Evolutionary conservation across 2,329 filamentous ascomycete genomes (phyloP).

Genomic region (Cadophora sp.): DNA sequence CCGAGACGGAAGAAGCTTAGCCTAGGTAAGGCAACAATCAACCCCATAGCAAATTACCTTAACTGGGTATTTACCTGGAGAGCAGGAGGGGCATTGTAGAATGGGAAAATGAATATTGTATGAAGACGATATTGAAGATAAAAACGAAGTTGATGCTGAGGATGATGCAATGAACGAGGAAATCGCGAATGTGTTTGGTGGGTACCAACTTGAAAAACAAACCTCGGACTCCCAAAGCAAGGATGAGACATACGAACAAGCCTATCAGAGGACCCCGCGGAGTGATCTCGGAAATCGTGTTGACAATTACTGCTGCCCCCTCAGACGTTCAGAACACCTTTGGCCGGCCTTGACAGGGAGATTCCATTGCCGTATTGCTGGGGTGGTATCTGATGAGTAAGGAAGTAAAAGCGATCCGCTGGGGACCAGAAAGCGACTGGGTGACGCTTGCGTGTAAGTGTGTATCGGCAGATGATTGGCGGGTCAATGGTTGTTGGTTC

Average conservation of each 20-base stretch:
- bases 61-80: background rate
- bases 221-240: background rate
- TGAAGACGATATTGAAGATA: too few relatives aligned
- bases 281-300: background rate
- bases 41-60: background rate
- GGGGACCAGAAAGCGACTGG: background rate
- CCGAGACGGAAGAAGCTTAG: slow-evolving; percentile 15
- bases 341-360: background rate
- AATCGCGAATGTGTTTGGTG: background rate
- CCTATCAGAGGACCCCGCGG: background rate
- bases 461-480: background rate
- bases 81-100: background rate
- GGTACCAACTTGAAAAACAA: background rate
- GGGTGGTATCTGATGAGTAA: slow-evolving; percentile 4
- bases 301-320: background rate
- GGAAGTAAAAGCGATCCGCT: background rate
- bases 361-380: background rate
- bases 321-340: background rate
- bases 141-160: too few relatives aligned
- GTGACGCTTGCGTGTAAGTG: background rate
- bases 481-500: background rate
- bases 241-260: background rate
- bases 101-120: background rate
- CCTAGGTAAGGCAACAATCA: background rate
- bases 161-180: background rate